Evolutionary conservation across 1,139 yeast species (phyloP).

Genomic region (Wickerhamiella pararugosa): DNA sequence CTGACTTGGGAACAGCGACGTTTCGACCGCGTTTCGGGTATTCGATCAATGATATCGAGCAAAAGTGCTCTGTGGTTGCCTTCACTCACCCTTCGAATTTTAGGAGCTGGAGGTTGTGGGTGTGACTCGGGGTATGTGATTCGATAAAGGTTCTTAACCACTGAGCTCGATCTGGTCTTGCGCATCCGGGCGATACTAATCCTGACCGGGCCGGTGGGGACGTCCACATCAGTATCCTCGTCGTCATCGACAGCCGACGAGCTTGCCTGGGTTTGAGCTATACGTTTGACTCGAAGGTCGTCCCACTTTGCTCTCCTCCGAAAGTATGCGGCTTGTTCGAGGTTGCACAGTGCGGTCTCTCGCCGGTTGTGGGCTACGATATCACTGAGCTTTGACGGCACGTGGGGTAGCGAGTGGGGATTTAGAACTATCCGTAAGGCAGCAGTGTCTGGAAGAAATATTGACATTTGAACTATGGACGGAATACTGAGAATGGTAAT

Average conservation of each 20-base stretch:
- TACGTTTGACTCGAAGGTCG: conserved; percentile 1
- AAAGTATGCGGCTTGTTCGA: conserved; percentile 7
- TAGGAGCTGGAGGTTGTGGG: too few relatives aligned
- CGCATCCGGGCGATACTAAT: too few relatives aligned
- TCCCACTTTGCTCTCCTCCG: conserved; percentile 16
- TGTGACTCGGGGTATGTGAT: too few relatives aligned
- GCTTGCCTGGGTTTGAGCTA: neutral
- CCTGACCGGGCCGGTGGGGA: too few relatives aligned
- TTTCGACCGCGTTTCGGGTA: conserved; percentile 16
- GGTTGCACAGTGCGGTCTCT: conserved; percentile 13
- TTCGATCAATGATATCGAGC: conserved; percentile 2
- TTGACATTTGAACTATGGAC: conserved; percentile 1
- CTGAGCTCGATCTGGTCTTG: too few relatives aligned
- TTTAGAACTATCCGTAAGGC: conserved; percentile 20
- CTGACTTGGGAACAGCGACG: conserved; percentile 17
- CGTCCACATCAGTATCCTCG: too few relatives aligned
- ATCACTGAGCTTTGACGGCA: conserved; percentile 16
- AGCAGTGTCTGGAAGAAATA: conserved; percentile 16
- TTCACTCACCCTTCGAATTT: too few relatives aligned
- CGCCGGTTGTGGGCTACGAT: conserved; percentile 17
- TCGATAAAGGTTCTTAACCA: too few relatives aligned
- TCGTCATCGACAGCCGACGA: too few relatives aligned
- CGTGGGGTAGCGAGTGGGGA: conserved; percentile 19
- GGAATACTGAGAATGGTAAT: neutral
- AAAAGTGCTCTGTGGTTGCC: too few relatives aligned